Evolutionary conservation across 2,329 filamentous ascomycete species (phyloP).

Genomic region (Periconia digitata): DNA sequence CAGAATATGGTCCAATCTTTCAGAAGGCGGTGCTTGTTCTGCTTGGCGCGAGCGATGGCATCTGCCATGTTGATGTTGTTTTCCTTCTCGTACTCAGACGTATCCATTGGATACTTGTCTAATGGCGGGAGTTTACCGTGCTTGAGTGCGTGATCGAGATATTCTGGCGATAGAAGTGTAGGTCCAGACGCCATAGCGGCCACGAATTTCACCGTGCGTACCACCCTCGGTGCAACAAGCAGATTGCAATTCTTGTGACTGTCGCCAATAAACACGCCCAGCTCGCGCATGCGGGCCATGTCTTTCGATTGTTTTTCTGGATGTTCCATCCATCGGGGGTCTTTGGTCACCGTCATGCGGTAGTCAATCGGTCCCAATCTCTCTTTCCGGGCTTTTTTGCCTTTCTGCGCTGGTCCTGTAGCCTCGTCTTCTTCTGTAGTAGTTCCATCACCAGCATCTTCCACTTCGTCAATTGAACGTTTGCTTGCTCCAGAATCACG

Average conservation of each 20-base stretch:
- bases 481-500: slow-evolving; percentile 48
- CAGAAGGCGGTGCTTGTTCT: slow-evolving; percentile 76
- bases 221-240: slow-evolving; percentile 80
- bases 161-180: slow-evolving; percentile 73
- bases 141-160: slow-evolving; percentile 76
- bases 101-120: slow-evolving; percentile 65
- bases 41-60: slow-evolving; percentile 69
- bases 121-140: slow-evolving; percentile 65
- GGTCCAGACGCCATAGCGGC: slow-evolving; percentile 81
- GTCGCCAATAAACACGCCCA: slow-evolving; percentile 79
- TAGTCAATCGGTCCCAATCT: slow-evolving; percentile 65
- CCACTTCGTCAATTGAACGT: slow-evolving; percentile 49
- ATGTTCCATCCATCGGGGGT: slow-evolving; percentile 77
- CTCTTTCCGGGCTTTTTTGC: slow-evolving; percentile 57
- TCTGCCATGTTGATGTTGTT: slow-evolving; percentile 70
- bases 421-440: slow-evolving; percentile 46
- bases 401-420: slow-evolving; percentile 62
- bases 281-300: slow-evolving; percentile 74
- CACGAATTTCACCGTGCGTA: slow-evolving; percentile 93
- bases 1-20: slow-evolving; percentile 80
- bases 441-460: slow-evolving; percentile 43
- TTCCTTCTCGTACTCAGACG: slow-evolving; percentile 66
- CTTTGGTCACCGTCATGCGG: slow-evolving; percentile 80
- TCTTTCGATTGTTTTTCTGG: slow-evolving; percentile 76
- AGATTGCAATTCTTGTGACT: slow-evolving; percentile 79